Conservation (phyloP, 2,329 filamentous ascomycete species). For the Davidsoniella eucalypti region DNA sequence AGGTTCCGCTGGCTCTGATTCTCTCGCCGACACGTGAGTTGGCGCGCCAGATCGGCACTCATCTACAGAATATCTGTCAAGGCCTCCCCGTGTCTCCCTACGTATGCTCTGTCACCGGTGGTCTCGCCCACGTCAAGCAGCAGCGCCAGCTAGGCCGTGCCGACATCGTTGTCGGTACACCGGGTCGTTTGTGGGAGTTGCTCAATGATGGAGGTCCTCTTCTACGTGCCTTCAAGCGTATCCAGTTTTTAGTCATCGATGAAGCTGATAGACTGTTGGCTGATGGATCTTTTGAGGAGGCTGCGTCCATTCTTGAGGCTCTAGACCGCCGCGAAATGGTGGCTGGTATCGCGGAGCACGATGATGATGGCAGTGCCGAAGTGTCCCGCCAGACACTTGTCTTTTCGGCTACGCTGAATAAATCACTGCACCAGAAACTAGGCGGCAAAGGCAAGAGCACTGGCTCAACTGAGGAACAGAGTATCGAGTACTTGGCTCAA, state of each 20-base stretch:
- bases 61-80: conserved; percentile 59
- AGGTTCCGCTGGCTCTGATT: conserved; percentile 56
- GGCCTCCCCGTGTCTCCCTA: conserved; percentile 45
- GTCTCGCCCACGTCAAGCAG: conserved; percentile 88
- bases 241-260: conserved; percentile 76
- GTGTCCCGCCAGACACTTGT: conserved; percentile 68
- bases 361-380: conserved; percentile 30
- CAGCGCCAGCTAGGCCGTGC: conserved; percentile 68
- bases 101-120: conserved; percentile 81
- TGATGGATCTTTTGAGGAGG: conserved; percentile 88
- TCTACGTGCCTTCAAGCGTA: conserved; percentile 51
- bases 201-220: conserved; percentile 59
- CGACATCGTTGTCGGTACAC: conserved; percentile 86
- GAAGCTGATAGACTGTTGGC: conserved; percentile 87
- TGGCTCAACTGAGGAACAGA: conserved; percentile 49
- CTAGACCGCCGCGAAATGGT: conserved; percentile 50
- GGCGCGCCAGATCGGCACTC: conserved; percentile 76
- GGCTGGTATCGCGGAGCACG: conserved; percentile 30
- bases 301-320: conserved; percentile 69
- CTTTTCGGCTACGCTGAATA: conserved; percentile 93
- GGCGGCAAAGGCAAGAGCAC: conserved; percentile 50
- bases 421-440: conserved; percentile 78
- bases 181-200: conserved; percentile 87
- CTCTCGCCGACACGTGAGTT: conserved; percentile 85
- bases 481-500: conserved; percentile 55